Evolutionary conservation across 441 rosid genomes (phyloP), one percentile per base, ranked within the genome.

Genomic region (Populus tomentosa): DNA sequence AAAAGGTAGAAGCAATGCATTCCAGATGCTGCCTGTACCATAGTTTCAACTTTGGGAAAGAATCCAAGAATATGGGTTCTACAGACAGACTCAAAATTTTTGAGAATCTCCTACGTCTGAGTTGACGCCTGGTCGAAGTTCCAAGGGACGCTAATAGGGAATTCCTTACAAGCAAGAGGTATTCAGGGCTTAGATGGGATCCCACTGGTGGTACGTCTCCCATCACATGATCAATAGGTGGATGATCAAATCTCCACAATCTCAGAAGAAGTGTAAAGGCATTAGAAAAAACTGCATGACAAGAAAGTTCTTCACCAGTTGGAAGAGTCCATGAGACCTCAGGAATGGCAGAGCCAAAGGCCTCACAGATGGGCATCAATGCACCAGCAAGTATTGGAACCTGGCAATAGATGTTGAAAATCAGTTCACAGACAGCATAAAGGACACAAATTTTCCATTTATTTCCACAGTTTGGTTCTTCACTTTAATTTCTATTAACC

Each of bases 11-110:
- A 74, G 91, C 90, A 82, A 93, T 93, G 75, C 98, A 94, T 82
- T 91, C 92, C 75, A 90, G 90, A 88, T 96, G 98, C 80, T 91
- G 94, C 77, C 87, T 86, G 77, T 97, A 90, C 99, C 99, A 97
- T 69, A 76, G 75, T 79, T 93, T 88, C 80, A 97, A 86, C 80
- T 89, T 90, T 42, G 99, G 98, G 82, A 94, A 97, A 72, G 92
- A 91, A 84, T 97, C 97, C 88, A 94, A 83, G 79, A 86, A 89
- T 73, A 97, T 83, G 70, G 94, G 97, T 74, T 90, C 91, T 5
- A 63, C 61, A 64, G 88, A 80, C 36, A 89, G 16, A 63, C 33
- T 75, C 69, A 93, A 76, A 76, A 69, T 75, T 84, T 87, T 86
- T 13, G 98, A 90, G 79, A 81, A 81, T 85, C 97, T 88, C 79